Conservation (phyloP, 768 basidiomycete species). For the Boletus subparvulus region DNA sequence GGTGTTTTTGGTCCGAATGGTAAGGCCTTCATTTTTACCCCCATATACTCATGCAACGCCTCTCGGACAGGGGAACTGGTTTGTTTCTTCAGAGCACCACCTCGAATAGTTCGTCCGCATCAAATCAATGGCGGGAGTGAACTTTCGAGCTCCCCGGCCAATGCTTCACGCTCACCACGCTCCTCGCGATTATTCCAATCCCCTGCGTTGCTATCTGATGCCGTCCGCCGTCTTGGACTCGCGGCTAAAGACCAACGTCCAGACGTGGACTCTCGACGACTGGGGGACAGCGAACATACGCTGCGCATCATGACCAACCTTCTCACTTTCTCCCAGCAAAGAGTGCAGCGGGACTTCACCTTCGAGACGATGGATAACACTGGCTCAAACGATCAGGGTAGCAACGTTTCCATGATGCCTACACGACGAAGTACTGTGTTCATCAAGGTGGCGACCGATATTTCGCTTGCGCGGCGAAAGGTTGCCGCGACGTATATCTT, state of each 20-base stretch:
- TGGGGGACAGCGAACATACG: constrained; percentile 56
- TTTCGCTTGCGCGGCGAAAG: constrained; percentile 47
- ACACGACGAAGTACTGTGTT: constrained; percentile 58
- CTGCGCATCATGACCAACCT: constrained; percentile 79
- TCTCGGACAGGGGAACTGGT: constrained; percentile 69
- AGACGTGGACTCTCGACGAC: constrained; percentile 42
- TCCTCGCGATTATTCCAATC: constrained; percentile 50
- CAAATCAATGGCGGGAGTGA: constrained; percentile 36
- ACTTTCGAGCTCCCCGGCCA: constrained; percentile 49
- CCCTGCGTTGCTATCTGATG: constrained; percentile 70
- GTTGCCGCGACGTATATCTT: constrained; percentile 68
- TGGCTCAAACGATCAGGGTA: constrained; percentile 14
- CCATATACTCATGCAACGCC: constrained; percentile 1
- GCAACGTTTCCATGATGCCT: constrained; percentile 28
- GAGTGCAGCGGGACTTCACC: constrained; percentile 38
- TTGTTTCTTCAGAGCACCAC: constrained; percentile 80
- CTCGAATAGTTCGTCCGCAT: constrained; percentile 63
- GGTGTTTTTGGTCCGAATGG: constrained; percentile 90
- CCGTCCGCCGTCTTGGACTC: constrained; percentile 61
- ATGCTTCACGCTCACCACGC: constrained; percentile 22
- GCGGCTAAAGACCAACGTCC: constrained; percentile 57
- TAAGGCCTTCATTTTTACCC: constrained; percentile 31
- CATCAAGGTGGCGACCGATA: constrained; percentile 50
- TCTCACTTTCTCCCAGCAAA: constrained; percentile 56
- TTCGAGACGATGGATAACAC: constrained; percentile 40